A percentile compares a stretch with the other conserved stretches of the same genome.
These are phyloP conservation scores for Sporisorium reilianum DNA, from an alignment of 1,284 basidiomycete genomes.

Conservation along the genomic window DNA sequence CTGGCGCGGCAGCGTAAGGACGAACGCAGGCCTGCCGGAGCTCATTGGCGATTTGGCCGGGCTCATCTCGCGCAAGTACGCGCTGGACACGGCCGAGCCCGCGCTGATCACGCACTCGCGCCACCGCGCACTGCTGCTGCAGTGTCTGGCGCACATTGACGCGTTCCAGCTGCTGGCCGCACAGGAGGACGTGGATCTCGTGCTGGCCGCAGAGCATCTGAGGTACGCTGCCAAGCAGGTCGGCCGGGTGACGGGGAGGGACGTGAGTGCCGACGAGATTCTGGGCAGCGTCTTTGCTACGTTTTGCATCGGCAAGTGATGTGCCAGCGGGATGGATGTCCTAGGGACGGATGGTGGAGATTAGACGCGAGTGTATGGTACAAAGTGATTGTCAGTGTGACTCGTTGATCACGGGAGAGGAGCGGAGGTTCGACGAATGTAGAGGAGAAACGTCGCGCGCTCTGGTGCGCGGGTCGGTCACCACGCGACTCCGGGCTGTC, in stretches of 20 bases:
- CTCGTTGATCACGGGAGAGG: slow-evolving; percentile 1
- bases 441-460: slow-evolving; percentile 4
- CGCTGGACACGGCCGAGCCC: slow-evolving; percentile 66
- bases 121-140: slow-evolving; percentile 79
- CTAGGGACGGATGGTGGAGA: not conserved
- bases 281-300: slow-evolving; percentile 83
- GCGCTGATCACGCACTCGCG: slow-evolving; percentile 83
- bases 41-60: slow-evolving; percentile 76
- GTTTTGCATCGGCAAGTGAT: slow-evolving; percentile 60
- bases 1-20: slow-evolving; percentile 78
- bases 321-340: too few species aligned
- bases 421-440: slow-evolving; percentile 20
- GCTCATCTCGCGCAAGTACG: slow-evolving; percentile 74
- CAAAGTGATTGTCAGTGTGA: slow-evolving; percentile 7
- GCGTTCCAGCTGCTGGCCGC: slow-evolving; percentile 63
- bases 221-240: slow-evolving; percentile 83
- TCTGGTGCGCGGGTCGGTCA: not conserved
- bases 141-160: slow-evolving; percentile 77
- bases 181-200: slow-evolving; percentile 74
- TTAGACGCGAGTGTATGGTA: not conserved
- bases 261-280: slow-evolving; percentile 80
- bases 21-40: slow-evolving; percentile 73
- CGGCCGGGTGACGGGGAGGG: slow-evolving; percentile 80
- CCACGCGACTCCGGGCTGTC: not conserved
- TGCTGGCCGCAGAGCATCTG: slow-evolving; percentile 84